Percentiles rank a stretch among this genome's conserved stretches.
phyloP scores from a whole-genome alignment of 1,284 basidiomycete genomes.

The Flammula alnicola region DNA sequence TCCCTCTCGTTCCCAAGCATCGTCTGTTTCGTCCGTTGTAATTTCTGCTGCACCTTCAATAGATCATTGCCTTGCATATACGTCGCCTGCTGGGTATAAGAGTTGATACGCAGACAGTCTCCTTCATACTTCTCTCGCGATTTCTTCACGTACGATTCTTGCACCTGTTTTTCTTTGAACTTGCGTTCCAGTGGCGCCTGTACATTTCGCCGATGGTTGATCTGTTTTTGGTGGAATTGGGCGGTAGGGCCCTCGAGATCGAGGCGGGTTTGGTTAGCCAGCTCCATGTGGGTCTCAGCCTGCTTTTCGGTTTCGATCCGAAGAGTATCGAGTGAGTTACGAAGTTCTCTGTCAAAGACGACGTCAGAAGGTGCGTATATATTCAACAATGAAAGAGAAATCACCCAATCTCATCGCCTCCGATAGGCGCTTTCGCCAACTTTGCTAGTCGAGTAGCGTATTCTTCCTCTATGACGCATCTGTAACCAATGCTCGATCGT shows the following conservation, averaged over 20 bases:
- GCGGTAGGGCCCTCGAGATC: conserved; percentile 75
- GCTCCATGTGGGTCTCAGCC: conserved; percentile 66
- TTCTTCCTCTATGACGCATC: conserved; percentile 90
- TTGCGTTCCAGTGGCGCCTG: conserved; percentile 84
- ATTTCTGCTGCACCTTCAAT: conserved; percentile 85
- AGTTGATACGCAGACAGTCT: conserved; percentile 92
- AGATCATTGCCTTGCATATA: conserved; percentile 91
- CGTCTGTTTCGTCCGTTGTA: conserved; percentile 87
- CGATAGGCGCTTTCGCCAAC: conserved; percentile 81
- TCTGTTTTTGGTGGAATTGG: conserved; percentile 70
- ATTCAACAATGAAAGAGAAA: conserved; percentile 3
- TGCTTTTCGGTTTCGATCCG: conserved; percentile 86
- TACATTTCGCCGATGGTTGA: conserved; percentile 70
- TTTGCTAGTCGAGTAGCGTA: conserved; percentile 87
- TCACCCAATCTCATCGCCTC: conserved; percentile 91
- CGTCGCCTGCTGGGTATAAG: conserved; percentile 89
- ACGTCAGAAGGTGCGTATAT: neutral
- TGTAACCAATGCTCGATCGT: conserved; percentile 33
- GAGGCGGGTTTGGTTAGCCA: conserved; percentile 75
- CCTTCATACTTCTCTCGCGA: conserved; percentile 93
- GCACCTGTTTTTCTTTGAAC: conserved; percentile 84
- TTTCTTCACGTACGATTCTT: conserved; percentile 84
- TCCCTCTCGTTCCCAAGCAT: conserved; percentile 91
- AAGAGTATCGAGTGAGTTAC: conserved; percentile 77
- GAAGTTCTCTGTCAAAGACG: conserved; percentile 65